phyloP scores from a whole-genome alignment of 108 stramenopile species.

The Parietichytrium sp. region DNA sequence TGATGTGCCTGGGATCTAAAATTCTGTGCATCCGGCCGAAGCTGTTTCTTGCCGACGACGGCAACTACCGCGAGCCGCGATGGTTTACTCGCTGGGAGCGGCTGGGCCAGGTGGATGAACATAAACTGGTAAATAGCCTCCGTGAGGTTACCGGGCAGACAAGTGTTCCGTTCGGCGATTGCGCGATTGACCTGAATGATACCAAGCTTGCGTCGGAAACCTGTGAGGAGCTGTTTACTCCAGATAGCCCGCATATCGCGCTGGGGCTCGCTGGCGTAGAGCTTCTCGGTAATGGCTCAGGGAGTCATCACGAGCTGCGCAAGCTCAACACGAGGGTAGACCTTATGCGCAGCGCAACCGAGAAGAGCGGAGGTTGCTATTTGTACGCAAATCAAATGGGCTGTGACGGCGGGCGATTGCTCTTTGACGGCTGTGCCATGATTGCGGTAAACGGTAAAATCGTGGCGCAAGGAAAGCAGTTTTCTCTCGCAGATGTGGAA shows the following conservation, averaged over 20 bases:
- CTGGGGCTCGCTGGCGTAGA: slow-evolving; percentile 84
- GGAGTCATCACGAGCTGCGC: slow-evolving; percentile 91
- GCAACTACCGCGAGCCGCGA: slow-evolving; percentile 92
- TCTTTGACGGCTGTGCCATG: slow-evolving; percentile 92
- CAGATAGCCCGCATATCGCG: slow-evolving; percentile 79
- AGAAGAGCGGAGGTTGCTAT: slow-evolving; percentile 95
- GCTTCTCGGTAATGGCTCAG: slow-evolving; percentile 90
- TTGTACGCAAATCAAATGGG: slow-evolving; percentile 93
- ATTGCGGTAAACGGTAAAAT: slow-evolving; percentile 88
- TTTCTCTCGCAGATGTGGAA: slow-evolving; percentile 81
- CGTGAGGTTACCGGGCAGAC: slow-evolving; percentile 60
- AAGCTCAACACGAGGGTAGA: slow-evolving; percentile 78
- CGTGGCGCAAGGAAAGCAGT: slow-evolving; percentile 88
- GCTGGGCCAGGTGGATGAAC: slow-evolving; percentile 44
- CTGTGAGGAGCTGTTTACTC: slow-evolving; percentile 97
- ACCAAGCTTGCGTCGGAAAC: slow-evolving; percentile 84
- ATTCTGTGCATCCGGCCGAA: slow-evolving; percentile 86
- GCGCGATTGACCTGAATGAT: slow-evolving; percentile 66
- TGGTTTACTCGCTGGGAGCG: slow-evolving; percentile 83
- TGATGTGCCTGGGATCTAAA: slow-evolving; percentile 71
- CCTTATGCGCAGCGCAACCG: slow-evolving; percentile 79
- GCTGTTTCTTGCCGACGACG: slow-evolving; percentile 82
- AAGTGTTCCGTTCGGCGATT: slow-evolving; percentile 70
- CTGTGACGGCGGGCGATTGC: slow-evolving; percentile 84
- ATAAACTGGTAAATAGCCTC: slow-evolving; percentile 55